Evolutionary conservation across 305 asterid genomes (phyloP), one percentile per base, ranked within the genome.

Genomic region (Andrographis paniculata): DNA sequence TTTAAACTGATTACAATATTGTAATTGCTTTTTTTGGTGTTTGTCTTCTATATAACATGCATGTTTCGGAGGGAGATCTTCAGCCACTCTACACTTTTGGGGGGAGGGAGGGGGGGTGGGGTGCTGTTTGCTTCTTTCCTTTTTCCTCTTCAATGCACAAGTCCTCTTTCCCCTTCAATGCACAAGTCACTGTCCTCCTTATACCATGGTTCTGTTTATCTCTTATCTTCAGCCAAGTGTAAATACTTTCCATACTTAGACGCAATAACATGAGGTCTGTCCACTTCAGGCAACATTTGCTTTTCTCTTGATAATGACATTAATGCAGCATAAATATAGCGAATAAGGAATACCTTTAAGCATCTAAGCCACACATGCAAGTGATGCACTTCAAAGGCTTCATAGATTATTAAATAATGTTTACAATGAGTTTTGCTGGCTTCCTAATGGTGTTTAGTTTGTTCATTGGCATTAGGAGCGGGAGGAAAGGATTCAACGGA

Each of bases 401-500:
- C 49, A 13, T 31, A 21, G 31, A 22, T n/a, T 46, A 58, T 58
- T 45, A 12, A 52, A 21, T 17, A 21, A 36, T 28, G 36, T 14
- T n/a, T 6, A 28, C 33, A 50, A 57, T 70, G 14, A 53, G n/a
- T n/a, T 36, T 38, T 59, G 31, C 52, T 50, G 40, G 12, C 37
- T 23, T 38, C n/a, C n/a, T 31, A 2, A 16, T 48, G 20, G 8
- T 30, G 39, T 38, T 30, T 27, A 15, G 7, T 59, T 15, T 58
- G 36, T 49, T 56, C 44, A 39, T 49, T 55, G 63, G 41, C 31
- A 44, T 59, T 65, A 87, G 97, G 99, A 87, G 70, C 94, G 97
- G 40, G 97, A 92, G 52, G 94, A 82, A 62, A 81, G 97, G 76
- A 77, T 62, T 58, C 94, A 71, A 52, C 74, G 73, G 37, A 53